Evolutionary conservation across 176 grass and related monocot species (phyloP).

Genomic region (Ensete ventricosum): DNA sequence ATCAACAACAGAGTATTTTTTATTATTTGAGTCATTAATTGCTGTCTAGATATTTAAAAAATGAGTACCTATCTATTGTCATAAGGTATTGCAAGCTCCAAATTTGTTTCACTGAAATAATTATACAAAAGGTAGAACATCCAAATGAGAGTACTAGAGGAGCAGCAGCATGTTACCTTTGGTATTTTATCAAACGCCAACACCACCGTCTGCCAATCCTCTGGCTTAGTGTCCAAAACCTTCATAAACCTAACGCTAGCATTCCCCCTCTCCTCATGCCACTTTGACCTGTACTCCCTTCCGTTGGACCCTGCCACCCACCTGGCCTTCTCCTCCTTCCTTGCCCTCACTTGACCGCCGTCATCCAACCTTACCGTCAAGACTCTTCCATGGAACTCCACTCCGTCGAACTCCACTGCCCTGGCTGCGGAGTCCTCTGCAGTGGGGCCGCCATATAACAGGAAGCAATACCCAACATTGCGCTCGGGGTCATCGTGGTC

Average conservation of each 20-base stretch:
- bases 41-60: background rate
- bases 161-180: constrained; percentile 40
- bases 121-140: background rate
- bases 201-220: constrained; percentile 87
- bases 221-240: constrained; percentile 61
- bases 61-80: background rate
- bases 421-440: constrained; percentile 38
- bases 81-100: background rate
- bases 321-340: constrained; percentile 49
- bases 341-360: constrained; percentile 53
- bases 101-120: background rate
- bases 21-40: background rate
- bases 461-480: constrained; percentile 85
- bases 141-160: background rate
- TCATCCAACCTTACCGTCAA: constrained; percentile 78
- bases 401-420: constrained; percentile 70
- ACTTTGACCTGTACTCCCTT: constrained; percentile 53
- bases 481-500: constrained; percentile 67
- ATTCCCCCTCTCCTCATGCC: constrained; percentile 68
- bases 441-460: constrained; percentile 55
- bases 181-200: constrained; percentile 81
- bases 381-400: constrained; percentile 67
- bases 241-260: constrained; percentile 45
- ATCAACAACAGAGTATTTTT: background rate
- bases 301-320: constrained; percentile 16